Conservation (phyloP, 2,329 filamentous ascomycete genomes). For the Didymella pinodella region DNA sequence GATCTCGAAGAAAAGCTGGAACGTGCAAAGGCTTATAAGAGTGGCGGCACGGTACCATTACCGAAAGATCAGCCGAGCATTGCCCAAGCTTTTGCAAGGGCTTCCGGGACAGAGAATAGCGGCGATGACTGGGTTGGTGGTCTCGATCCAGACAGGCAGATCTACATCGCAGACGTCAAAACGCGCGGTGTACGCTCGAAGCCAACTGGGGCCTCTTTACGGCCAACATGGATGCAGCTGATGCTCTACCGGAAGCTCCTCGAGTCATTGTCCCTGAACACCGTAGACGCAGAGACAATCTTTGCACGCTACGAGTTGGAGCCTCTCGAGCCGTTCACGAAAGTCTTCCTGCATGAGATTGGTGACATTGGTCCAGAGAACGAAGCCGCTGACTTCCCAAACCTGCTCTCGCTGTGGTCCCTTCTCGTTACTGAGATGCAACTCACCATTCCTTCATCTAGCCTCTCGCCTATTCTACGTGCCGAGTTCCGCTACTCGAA, state of each 20-base stretch:
- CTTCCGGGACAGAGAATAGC: constrained; percentile 1
- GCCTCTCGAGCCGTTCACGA: constrained; percentile 72
- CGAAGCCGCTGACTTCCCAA: constrained; percentile 66
- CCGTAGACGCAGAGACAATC: constrained; percentile 73
- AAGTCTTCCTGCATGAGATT: constrained; percentile 79
- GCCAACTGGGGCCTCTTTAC: constrained; percentile 70
- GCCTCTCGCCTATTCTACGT: constrained; percentile 60
- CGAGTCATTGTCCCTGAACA: constrained; percentile 74
- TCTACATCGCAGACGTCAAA: constrained; percentile 91
- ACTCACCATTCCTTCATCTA: constrained; percentile 60
- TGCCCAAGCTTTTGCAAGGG: constrained; percentile 35
- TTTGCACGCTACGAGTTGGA: constrained; percentile 76
- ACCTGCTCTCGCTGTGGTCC: constrained; percentile 65
- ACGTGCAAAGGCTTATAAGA: constrained; percentile 42
- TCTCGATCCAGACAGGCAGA: constrained; percentile 40
- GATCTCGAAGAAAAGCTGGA: constrained; percentile 66
- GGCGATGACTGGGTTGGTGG: constrained; percentile 20
- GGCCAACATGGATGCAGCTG: constrained; percentile 83
- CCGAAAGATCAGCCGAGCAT: constrained; percentile 45
- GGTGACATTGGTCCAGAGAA: constrained; percentile 62
- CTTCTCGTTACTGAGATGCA: constrained; percentile 69
- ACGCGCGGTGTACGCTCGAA: constrained; percentile 73
- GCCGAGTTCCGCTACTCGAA: constrained; percentile 62
- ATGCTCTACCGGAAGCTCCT: constrained; percentile 89
- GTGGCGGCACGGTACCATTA: constrained; percentile 41